Base-by-base conservation (phyloP, 2,329 filamentous ascomycete species). In the Ophiostoma perfectum region DNA sequence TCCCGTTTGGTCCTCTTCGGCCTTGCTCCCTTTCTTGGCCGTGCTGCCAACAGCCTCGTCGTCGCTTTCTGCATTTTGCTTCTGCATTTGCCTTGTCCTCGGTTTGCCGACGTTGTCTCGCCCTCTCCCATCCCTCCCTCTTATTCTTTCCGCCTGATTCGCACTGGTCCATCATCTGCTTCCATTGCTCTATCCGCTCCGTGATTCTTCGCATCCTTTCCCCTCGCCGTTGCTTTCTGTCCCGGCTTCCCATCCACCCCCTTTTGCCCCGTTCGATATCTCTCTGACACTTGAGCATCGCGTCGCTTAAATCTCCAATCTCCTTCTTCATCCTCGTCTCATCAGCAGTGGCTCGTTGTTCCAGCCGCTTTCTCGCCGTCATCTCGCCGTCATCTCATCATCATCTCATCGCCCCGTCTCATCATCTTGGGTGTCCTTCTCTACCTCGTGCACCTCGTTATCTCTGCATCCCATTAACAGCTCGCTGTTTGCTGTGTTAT, bases 1-100 rank as follows among this genome's bases (percentile, higher is more conserved):
- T 7, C 11, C 60, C 62, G 62, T 60, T 67, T 67, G 55, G 60
- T 64, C 60, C 44, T 18, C 63, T 55, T 67, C 66, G 64, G 66
- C 63, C 58, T 67, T 49, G 45, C 11, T 39, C 55, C 27, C 38
- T 38, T 60, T 44, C 11, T 5, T 36, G 55, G 9, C 55, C 66
- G 41, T 65, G 44, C 63, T 67, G 66, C 60, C 62, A 65, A 67
- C 44, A 18, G 55, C 55, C 55, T 60, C 27, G 55, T 38, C 27
- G 38, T 63, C 39, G 16, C 36, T 16, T 12, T 65, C 16, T 44
- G n/a, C 39, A 18, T 36, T 2, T 47, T 68, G 5, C 9, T 41
- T 62, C 27, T 27, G 27, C 27, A 27, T 45, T 52, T 49, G 38
- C 39, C 64, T 38, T 64, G 14, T 65, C 39, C n/a, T 27, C 27